Evolutionary conservation across 1,284 basidiomycete species (phyloP).

Genomic region (Moesziomyces aphidis): DNA sequence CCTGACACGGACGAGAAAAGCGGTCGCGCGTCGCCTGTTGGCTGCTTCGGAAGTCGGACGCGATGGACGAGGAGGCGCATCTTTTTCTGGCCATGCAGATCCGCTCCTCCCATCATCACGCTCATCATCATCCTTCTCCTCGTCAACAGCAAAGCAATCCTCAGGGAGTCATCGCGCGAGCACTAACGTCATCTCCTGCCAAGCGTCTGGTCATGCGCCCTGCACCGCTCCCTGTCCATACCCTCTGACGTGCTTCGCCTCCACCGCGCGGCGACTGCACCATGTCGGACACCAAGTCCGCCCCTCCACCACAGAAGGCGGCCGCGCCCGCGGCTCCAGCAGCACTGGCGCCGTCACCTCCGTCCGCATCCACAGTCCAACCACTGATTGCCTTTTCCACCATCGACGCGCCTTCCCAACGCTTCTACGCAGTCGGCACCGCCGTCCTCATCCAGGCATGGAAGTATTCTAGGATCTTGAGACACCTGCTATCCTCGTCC

Average conservation of each 20-base stretch:
- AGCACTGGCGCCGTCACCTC: neutral
- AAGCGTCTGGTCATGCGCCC: neutral
- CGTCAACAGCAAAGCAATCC: neutral
- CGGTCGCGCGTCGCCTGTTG: neutral
- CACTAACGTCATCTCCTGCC: too few relatives aligned
- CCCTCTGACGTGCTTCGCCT: neutral
- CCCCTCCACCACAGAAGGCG: neutral
- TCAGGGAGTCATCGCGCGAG: too few relatives aligned
- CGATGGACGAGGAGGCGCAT: neutral
- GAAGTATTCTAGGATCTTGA: constrained; percentile 30
- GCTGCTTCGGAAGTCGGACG: constrained; percentile 12
- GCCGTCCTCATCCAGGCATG: constrained; percentile 71
- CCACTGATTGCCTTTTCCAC: constrained; percentile 67
- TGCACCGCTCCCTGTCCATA: neutral
- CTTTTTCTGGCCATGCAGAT: neutral
- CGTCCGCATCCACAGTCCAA: constrained; percentile 16
- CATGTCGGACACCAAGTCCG: constrained; percentile 20
- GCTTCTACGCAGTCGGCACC: constrained; percentile 71
- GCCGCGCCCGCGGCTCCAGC: constrained; percentile 13
- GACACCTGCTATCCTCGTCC: constrained; percentile 13
- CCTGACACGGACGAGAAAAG: neutral
- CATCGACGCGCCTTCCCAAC: constrained; percentile 71
- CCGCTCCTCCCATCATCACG: neutral
- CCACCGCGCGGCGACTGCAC: neutral
- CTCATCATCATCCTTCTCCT: neutral